Evolutionary conservation across 805 yeast genomes (phyloP).

Genomic region (Pachysolen tannophilus): DNA sequence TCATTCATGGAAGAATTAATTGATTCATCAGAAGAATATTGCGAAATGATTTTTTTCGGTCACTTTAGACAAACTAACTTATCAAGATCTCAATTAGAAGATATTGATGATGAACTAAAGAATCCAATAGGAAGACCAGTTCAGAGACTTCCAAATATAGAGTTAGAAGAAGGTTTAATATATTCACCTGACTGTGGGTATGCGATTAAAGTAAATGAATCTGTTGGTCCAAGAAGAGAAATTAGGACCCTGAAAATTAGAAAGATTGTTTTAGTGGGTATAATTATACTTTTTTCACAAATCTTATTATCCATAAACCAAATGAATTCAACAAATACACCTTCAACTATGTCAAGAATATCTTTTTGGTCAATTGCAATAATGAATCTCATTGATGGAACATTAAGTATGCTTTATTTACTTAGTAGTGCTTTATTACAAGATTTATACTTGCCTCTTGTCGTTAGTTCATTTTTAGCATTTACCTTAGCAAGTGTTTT

Average conservation of each 20-base stretch:
- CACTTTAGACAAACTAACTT: conserved; percentile 60
- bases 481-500: conserved; percentile 66
- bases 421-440: conserved; percentile 48
- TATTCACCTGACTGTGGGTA: conserved; percentile 91
- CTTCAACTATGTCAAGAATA: conserved; percentile 69
- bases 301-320: conserved; percentile 55
- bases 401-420: conserved; percentile 54
- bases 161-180: conserved; percentile 46
- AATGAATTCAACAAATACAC: conserved; percentile 65
- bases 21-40: conserved; percentile 29
- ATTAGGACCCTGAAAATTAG: conserved; percentile 29
- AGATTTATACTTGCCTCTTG: conserved; percentile 56
- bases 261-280: conserved; percentile 32
- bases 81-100: conserved; percentile 41
- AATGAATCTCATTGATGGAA: conserved; percentile 62
- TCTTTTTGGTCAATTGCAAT: conserved; percentile 62
- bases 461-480: conserved; percentile 61
- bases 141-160: conserved; percentile 46
- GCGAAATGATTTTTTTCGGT: conserved; percentile 67
- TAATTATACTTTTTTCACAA: conserved; percentile 41
- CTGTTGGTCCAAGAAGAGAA: conserved; percentile 53
- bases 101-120: conserved; percentile 64
- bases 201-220: conserved; percentile 28
- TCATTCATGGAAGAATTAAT: conserved; percentile 28
- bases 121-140: conserved; percentile 79